Evolutionary conservation across 2,329 filamentous ascomycete species (phyloP).

Genomic region (Fusarium sp.): DNA sequence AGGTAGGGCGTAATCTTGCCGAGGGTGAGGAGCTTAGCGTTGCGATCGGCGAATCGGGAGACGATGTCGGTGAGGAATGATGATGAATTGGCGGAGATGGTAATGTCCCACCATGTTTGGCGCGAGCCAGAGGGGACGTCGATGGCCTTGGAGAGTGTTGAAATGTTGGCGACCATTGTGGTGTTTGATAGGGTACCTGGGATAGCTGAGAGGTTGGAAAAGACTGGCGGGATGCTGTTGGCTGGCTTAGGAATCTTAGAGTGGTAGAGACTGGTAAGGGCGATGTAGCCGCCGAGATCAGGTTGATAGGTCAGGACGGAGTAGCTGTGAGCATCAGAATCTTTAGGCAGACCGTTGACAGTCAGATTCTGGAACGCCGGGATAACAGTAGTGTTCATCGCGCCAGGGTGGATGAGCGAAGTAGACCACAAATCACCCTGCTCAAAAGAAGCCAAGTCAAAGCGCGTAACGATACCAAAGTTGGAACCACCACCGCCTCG

Average conservation of each 20-base stretch:
- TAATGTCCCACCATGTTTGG: slow-evolving; percentile 3
- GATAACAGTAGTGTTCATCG: slow-evolving; percentile 8
- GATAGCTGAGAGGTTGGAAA: not conserved
- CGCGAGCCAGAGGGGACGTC: not conserved
- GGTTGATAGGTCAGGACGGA: not conserved
- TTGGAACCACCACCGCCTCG: slow-evolving; percentile 23
- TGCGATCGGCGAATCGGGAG: slow-evolving; percentile 38
- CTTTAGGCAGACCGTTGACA: not conserved
- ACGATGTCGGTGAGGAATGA: slow-evolving; percentile 44
- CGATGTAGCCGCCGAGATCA: not conserved
- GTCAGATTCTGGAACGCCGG: slow-evolving; percentile 32
- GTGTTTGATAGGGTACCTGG: not conserved
- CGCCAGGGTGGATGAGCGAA: slow-evolving; percentile 3
- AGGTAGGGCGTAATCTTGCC: slow-evolving; percentile 36
- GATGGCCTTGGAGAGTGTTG: not conserved
- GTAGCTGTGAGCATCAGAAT: not conserved
- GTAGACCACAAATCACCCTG: slow-evolving; percentile 48
- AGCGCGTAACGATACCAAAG: slow-evolving; percentile 40
- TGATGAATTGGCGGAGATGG: not conserved
- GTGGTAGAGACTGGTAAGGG: not conserved
- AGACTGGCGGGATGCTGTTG: not conserved
- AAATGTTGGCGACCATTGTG: not conserved
- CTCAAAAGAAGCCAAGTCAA: slow-evolving; percentile 45
- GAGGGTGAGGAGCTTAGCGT: not conserved
- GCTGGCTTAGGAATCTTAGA: not conserved